Evolutionary conservation across 495 filamentous ascomycete genomes (phyloP).

Genomic region (Paragyromitra xinjiangensis): DNA sequence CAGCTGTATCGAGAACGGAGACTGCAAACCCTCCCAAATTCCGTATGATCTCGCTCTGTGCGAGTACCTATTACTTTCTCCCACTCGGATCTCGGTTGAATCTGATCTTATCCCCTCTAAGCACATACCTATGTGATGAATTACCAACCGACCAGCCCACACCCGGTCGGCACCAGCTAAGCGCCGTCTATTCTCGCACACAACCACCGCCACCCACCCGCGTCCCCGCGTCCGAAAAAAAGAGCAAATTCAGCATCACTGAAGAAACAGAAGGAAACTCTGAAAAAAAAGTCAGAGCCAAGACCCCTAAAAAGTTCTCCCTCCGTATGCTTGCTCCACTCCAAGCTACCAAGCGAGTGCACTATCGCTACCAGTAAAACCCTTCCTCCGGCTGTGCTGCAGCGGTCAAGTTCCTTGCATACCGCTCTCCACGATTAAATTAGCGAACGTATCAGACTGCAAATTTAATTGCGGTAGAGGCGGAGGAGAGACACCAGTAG

Average conservation of each 20-base stretch:
- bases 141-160: background rate
- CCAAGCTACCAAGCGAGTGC: slow-evolving; percentile 18
- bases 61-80: background rate
- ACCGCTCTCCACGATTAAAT: slow-evolving; percentile 37
- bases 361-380: slow-evolving; percentile 35
- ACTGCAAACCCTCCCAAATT: background rate
- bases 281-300: background rate
- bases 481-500: slow-evolving; percentile 1
- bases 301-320: too few relatives aligned
- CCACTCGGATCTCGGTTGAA: background rate
- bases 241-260: too few relatives aligned
- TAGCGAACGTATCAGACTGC: slow-evolving; percentile 33
- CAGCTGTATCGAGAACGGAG: background rate
- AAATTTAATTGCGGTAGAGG: slow-evolving; percentile 9
- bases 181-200: slow-evolving; percentile 7
- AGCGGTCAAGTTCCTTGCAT: slow-evolving; percentile 44
- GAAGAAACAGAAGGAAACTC: too few relatives aligned
- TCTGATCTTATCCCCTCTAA: background rate
- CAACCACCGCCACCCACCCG: background rate
- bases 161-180: slow-evolving; percentile 3
- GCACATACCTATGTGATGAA: background rate
- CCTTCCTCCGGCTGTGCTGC: slow-evolving; percentile 15
- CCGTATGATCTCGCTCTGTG: too few relatives aligned
- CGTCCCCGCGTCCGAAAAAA: too few relatives aligned
- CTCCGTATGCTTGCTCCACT: background rate